Evolutionary conservation across 768 basidiomycete species (phyloP).

Genomic region (Tulasnella sp.): DNA sequence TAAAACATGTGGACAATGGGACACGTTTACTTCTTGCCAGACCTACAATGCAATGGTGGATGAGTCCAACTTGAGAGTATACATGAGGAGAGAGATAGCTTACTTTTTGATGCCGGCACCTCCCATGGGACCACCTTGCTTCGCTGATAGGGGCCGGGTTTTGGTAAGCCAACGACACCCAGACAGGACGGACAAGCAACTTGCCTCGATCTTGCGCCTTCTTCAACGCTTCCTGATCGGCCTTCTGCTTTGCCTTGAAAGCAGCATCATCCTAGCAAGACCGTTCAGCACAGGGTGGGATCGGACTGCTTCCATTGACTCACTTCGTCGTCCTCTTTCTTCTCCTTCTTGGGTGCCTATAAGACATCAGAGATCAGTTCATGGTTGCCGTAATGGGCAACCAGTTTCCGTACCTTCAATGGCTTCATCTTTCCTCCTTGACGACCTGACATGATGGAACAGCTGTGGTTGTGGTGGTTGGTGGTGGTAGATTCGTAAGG

Average conservation of each 20-base stretch:
- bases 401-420: slow-evolving; percentile 46
- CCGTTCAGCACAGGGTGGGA: no score
- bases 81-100: slow-evolving; percentile 23
- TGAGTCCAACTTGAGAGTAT: neutral
- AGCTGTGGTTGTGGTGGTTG: neutral
- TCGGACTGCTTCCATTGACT: neutral
- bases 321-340: slow-evolving; percentile 41
- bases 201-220: slow-evolving; percentile 61
- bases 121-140: slow-evolving; percentile 50
- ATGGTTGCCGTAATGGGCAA: neutral
- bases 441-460: slow-evolving; percentile 9
- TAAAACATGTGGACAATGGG: neutral
- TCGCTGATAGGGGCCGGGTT: neutral
- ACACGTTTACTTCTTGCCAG: slow-evolving; percentile 9
- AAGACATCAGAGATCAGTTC: neutral
- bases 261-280: slow-evolving; percentile 52
- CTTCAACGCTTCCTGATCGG: slow-evolving; percentile 61
- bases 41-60: neutral
- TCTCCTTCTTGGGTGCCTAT: slow-evolving; percentile 75
- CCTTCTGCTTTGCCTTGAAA: slow-evolving; percentile 68
- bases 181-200: slow-evolving; percentile 18
- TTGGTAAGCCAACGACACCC: neutral
- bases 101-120: slow-evolving; percentile 81
- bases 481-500: no score
- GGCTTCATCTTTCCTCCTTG: slow-evolving; percentile 66